Evolutionary conservation across 2,329 filamentous ascomycete species (phyloP).

Genomic region (Fonsecaea erecta): DNA sequence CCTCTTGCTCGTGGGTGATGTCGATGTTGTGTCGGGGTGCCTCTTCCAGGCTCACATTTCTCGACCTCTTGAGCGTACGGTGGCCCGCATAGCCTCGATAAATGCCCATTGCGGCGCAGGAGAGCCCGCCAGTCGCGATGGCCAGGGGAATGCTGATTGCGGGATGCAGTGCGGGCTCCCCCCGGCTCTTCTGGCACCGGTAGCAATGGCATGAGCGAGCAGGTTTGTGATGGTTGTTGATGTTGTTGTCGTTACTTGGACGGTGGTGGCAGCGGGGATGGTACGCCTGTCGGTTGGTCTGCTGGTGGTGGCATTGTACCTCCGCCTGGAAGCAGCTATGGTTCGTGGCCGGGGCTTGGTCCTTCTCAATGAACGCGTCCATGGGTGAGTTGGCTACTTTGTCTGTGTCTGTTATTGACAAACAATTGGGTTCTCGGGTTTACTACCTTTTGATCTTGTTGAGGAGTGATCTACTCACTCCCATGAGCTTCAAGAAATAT

Average conservation of each 20-base stretch:
- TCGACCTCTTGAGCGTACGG: background rate
- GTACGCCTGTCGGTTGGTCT: background rate
- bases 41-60: background rate
- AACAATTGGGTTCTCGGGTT: too few species aligned
- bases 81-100: background rate
- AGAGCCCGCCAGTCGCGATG: conserved; percentile 11
- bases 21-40: background rate
- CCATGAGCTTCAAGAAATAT: too few species aligned
- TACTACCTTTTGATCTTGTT: too few species aligned
- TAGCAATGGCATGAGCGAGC: background rate
- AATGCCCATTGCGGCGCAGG: conserved; percentile 5
- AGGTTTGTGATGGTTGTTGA: too few species aligned
- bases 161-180: conserved; percentile 1
- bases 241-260: too few species aligned
- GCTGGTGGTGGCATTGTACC: background rate
- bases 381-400: background rate
- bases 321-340: background rate
- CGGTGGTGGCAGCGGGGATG: background rate
- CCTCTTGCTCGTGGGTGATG: background rate
- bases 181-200: background rate
- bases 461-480: too few species aligned
- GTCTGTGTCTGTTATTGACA: too few species aligned
- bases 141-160: background rate
- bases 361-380: background rate
- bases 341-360: background rate